These are phyloP conservation scores for Porcisia deanei DNA, from an alignment of 208 protist genomes.

Conservation along the genomic window DNA sequence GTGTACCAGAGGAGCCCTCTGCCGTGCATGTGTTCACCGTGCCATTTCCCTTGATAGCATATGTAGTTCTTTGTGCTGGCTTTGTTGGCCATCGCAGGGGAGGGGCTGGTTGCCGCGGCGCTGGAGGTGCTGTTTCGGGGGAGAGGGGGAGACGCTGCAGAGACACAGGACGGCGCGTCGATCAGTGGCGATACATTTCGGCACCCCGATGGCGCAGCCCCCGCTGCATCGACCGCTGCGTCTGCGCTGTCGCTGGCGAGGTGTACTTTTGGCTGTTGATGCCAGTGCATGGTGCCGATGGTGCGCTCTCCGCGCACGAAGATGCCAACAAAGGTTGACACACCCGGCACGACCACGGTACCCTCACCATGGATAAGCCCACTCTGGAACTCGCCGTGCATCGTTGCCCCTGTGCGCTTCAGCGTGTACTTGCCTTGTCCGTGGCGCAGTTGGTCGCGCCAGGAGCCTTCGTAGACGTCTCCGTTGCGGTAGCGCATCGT, in stretches of 20 bases:
- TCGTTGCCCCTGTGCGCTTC: slow-evolving; percentile 68
- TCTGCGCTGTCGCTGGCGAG: not conserved
- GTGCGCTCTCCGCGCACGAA: slow-evolving; percentile 79
- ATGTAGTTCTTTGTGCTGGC: slow-evolving; percentile 10
- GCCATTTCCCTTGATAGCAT: slow-evolving; percentile 91
- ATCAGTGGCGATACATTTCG: not conserved
- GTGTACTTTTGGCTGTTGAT: slow-evolving; percentile 12
- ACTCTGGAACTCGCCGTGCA: slow-evolving; percentile 79
- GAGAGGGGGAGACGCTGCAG: not conserved
- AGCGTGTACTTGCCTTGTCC: slow-evolving; percentile 84
- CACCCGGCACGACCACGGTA: slow-evolving; percentile 60
- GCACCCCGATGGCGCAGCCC: not conserved
- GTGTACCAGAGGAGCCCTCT: slow-evolving; percentile 81
- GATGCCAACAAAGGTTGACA: slow-evolving; percentile 76
- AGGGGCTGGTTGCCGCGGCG: not conserved
- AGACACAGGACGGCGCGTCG: not conserved
- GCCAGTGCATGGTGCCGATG: slow-evolving; percentile 81
- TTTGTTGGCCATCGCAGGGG: not conserved
- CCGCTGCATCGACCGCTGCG: not conserved
- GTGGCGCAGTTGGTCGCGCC: slow-evolving; percentile 82
- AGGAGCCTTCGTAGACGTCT: slow-evolving; percentile 86
- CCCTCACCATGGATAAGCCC: slow-evolving; percentile 85
- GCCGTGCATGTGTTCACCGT: slow-evolving; percentile 78
- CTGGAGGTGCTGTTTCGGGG: not conserved
- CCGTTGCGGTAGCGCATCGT: slow-evolving; percentile 76